Evolutionary conservation across 495 filamentous ascomycete genomes (phyloP), one percentile per base, ranked within the genome.

Genomic region (Cladorrhinum samala): DNA sequence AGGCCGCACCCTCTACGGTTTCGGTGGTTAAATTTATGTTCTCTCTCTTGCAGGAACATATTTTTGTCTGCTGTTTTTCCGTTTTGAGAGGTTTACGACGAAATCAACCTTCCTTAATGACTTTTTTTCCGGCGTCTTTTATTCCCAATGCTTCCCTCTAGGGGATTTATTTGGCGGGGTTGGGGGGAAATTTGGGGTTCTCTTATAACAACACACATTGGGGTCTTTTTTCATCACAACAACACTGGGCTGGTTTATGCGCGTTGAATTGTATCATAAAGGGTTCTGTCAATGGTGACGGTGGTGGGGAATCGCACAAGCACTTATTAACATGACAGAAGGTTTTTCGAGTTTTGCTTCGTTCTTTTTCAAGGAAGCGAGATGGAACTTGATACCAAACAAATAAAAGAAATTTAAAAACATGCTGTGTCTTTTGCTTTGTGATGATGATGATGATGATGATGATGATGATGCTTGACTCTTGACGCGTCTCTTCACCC

Each of bases 1-100:
- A 77, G 91, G 91, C 69, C 87, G 91, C 74, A 95, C 89, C 70
- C 86, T 95, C 18, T 94, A 95, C 79, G 91, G 91, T 77, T 96
- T 96, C 82, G 91, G 91, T 81, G 91, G 91, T 77, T 96, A 90
- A 80, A 69, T 17, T 19, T 5, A 3, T 25, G 6, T 27, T 47
- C n/a, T 47, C 24, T 47, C n/a, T 25, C 21, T 47, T 47, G 20
- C 18, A 45, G 14, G 42, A 43, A 18, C 41, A 8, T 18, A 9
- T 9, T n/a, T 19, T 45, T 7, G 7, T 14, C 14, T 45, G 20
- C 16, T 23, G 4, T 9, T 13, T 20, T 9, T 16, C 5, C 14
- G 20, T 45, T 3, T 13, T 45, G 42, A 21, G 42, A 14, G 30
- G 30, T 37, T 37, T 37, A 14, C n/a, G n/a, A n/a, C n/a, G n/a